A percentile compares a stretch with the other conserved stretches of the same genome.
Evolutionary conservation across 2,329 filamentous ascomycete genomes (phyloP).

Genomic region (Claviceps africana): DNA sequence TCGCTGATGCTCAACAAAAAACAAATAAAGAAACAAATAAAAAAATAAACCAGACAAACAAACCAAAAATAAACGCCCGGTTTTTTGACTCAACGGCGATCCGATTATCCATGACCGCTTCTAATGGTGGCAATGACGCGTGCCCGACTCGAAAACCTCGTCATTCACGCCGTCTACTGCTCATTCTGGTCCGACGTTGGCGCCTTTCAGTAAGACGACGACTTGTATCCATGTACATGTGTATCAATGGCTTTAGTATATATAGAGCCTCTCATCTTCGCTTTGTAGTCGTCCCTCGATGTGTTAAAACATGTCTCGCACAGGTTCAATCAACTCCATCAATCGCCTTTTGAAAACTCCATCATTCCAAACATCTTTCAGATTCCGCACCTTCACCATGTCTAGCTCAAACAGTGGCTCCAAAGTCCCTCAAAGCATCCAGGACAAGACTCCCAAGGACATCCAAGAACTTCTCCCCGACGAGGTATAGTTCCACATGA

Average conservation of each 20-base stretch:
- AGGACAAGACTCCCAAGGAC: conserved; percentile 8
- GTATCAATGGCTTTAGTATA: neutral
- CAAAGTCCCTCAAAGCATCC: conserved; percentile 4
- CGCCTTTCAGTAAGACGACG: neutral
- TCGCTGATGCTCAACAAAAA: neutral
- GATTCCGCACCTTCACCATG: neutral
- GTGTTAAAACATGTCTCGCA: neutral
- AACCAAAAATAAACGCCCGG: neutral
- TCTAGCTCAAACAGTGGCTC: neutral
- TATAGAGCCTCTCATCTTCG: neutral
- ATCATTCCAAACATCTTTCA: neutral
- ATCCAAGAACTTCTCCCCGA: conserved; percentile 12
- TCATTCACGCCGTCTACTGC: neutral
- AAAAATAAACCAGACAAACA: neutral
- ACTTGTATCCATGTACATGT: neutral
- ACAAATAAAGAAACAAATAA: too few relatives aligned
- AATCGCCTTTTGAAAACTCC: neutral
- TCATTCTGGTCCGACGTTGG: neutral
- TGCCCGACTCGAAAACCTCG: neutral
- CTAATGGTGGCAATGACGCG: neutral
- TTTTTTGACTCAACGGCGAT: neutral
- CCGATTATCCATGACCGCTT: neutral
- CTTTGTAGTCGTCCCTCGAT: neutral
- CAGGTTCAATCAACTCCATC: neutral
- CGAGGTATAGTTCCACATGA: conserved; percentile 3